Conservation (phyloP, 371 early-diverging fungal genomes). For the Rhizopus stolonifer region DNA sequence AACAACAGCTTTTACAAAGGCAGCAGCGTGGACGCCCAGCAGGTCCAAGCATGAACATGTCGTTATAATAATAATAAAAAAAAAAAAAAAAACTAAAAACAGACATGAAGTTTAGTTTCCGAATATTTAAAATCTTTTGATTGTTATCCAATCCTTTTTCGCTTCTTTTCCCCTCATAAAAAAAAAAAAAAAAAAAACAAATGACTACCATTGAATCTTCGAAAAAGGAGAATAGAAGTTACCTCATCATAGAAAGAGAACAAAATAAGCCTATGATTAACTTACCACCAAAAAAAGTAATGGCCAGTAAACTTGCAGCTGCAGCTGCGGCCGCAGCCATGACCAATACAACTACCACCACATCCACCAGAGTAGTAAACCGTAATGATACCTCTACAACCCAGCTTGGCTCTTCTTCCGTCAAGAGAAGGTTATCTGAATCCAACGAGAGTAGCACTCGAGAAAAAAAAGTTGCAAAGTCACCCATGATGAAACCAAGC, state of each 20-base stretch:
- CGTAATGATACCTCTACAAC: neutral
- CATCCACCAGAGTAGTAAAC: neutral
- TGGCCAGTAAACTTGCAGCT: slow-evolving; percentile 26
- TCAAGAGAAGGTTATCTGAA: slow-evolving; percentile 16
- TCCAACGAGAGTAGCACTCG: slow-evolving; percentile 11
- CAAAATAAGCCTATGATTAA: slow-evolving; percentile 20
- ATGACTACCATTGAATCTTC: slow-evolving; percentile 28
- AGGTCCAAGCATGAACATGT: slow-evolving; percentile 1
- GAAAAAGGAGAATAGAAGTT: slow-evolving; percentile 23
- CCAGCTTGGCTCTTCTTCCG: neutral
- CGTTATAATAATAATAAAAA: neutral
- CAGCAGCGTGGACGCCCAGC: slow-evolving; percentile 3
- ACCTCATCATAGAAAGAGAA: slow-evolving; percentile 17
- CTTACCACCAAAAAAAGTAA: slow-evolving; percentile 27
- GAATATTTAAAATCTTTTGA: neutral
- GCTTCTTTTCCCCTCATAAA: neutral
- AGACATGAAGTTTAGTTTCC: neutral
- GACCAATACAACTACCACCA: slow-evolving; percentile 1
- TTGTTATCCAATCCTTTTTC: neutral
- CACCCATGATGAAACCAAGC: slow-evolving; percentile 3
- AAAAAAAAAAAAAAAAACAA: too few relatives aligned
- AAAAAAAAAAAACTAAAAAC: too few relatives aligned
- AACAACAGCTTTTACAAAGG: slow-evolving; percentile 6
- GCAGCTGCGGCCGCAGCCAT: slow-evolving; percentile 19
- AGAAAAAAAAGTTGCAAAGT: slow-evolving; percentile 18